These are phyloP conservation scores for Fusarium bactridioides DNA, from an alignment of 2,329 filamentous ascomycete genomes.

Conservation along the genomic window DNA sequence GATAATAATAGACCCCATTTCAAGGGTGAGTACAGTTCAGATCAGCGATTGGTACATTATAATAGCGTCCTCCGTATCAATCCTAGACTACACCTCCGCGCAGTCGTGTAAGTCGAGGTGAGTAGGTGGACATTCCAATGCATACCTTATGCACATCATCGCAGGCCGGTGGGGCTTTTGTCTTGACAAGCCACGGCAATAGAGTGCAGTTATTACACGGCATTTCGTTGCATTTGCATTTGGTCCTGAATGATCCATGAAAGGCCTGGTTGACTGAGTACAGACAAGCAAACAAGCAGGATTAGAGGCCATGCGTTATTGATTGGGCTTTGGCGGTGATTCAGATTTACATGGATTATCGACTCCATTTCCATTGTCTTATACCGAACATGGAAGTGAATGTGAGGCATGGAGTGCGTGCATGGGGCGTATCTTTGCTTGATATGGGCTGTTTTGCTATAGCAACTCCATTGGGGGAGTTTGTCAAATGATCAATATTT, in stretches of 20 bases:
- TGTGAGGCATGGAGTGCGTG: background rate
- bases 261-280: background rate
- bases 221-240: background rate
- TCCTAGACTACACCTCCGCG: background rate
- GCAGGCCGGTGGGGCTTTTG: background rate
- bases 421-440: background rate
- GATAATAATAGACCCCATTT: constrained; percentile 11
- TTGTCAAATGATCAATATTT: background rate
- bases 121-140: background rate
- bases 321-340: background rate
- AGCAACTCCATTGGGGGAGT: background rate
- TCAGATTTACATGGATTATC: background rate
- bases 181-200: constrained; percentile 7
- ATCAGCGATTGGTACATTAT: constrained; percentile 7
- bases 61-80: background rate
- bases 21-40: background rate
- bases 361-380: background rate
- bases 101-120: constrained; percentile 13
- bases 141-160: constrained; percentile 29
- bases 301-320: background rate
- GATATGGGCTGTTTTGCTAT: background rate
- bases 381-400: background rate
- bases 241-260: background rate
- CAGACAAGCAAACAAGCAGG: background rate
- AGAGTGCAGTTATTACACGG: background rate